Percentiles rank a stretch among this genome's conserved stretches.
Evolutionary conservation across 1,284 basidiomycete species (phyloP).

Genomic region (Leccinum ponderosum): DNA sequence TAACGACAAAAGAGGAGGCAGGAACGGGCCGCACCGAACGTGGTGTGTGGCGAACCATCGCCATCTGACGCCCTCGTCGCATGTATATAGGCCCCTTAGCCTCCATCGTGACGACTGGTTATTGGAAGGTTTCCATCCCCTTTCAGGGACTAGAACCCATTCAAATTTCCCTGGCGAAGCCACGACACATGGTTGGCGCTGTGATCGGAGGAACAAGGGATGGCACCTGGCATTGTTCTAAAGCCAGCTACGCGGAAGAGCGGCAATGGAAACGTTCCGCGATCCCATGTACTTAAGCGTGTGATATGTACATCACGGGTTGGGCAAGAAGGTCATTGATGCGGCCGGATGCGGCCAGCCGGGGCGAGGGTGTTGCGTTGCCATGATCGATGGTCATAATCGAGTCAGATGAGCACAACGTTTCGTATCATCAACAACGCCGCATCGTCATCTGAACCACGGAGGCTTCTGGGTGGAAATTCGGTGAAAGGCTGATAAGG

Average conservation of each 20-base stretch:
- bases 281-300: slow-evolving; percentile 9
- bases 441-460: background rate
- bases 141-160: slow-evolving; percentile 22
- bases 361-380: slow-evolving; percentile 2
- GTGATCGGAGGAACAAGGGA: slow-evolving; percentile 21
- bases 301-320: background rate
- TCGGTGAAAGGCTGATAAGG: slow-evolving; percentile 34
- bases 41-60: slow-evolving; percentile 10
- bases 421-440: slow-evolving; percentile 4
- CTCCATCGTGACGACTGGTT: slow-evolving; percentile 1
- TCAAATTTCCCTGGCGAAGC: slow-evolving; percentile 13
- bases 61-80: slow-evolving; percentile 10
- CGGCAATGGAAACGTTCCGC: slow-evolving; percentile 29
- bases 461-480: slow-evolving; percentile 18
- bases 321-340: slow-evolving; percentile 13
- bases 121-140: slow-evolving; percentile 9
- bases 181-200: slow-evolving; percentile 15
- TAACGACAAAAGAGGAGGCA: background rate
- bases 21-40: background rate
- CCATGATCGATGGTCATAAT: slow-evolving; percentile 24
- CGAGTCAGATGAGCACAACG: slow-evolving; percentile 16
- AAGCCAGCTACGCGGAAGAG: slow-evolving; percentile 17
- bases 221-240: background rate
- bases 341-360: slow-evolving; percentile 8
- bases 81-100: slow-evolving; percentile 4